Conservation (phyloP, 2,329 filamentous ascomycete species). For the Pseudogymnoascus sp. region DNA sequence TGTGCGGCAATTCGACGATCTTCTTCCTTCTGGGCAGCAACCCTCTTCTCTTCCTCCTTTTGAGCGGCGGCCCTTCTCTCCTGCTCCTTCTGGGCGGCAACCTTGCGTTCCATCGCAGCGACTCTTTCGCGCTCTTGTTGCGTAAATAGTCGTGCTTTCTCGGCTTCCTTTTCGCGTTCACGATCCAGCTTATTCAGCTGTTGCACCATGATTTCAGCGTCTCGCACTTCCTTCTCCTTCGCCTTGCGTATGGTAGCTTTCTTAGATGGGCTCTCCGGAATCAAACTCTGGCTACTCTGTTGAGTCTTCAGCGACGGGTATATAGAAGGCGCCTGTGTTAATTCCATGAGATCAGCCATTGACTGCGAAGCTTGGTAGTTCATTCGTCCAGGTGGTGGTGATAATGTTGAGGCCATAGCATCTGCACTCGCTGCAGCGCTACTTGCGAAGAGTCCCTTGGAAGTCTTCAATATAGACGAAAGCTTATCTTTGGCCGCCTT, state of each 20-base stretch:
- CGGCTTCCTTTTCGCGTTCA: constrained; percentile 60
- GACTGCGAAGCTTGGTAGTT: constrained; percentile 40
- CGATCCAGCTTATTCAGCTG: constrained; percentile 58
- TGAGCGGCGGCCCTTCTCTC: constrained; percentile 29
- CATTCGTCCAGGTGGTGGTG: constrained; percentile 43
- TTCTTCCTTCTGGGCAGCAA: constrained; percentile 12
- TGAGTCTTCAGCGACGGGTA: constrained; percentile 42
- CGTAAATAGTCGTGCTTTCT: constrained; percentile 55
- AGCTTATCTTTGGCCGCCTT: constrained; percentile 91
- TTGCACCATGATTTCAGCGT: constrained; percentile 52
- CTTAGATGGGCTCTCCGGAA: constrained; percentile 18
- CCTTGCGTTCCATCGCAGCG: constrained; percentile 45
- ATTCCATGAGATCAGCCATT: constrained; percentile 33
- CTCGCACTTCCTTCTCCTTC: constrained; percentile 56
- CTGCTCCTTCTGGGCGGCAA: constrained; percentile 30
- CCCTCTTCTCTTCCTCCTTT: constrained; percentile 43
- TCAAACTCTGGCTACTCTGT: constrained; percentile 21
- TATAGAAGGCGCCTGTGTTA: constrained; percentile 21
- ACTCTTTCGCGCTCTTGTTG: constrained; percentile 47
- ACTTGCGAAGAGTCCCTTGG: constrained; percentile 77
- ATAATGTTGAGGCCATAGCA: constrained; percentile 50
- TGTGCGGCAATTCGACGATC: background rate
- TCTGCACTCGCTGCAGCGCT: constrained; percentile 58
- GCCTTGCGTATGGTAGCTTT: constrained; percentile 37
- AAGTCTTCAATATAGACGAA: constrained; percentile 82